Base-by-base conservation (phyloP, 2,329 filamentous ascomycete species). In the Clonostachys chloroleuca region DNA sequence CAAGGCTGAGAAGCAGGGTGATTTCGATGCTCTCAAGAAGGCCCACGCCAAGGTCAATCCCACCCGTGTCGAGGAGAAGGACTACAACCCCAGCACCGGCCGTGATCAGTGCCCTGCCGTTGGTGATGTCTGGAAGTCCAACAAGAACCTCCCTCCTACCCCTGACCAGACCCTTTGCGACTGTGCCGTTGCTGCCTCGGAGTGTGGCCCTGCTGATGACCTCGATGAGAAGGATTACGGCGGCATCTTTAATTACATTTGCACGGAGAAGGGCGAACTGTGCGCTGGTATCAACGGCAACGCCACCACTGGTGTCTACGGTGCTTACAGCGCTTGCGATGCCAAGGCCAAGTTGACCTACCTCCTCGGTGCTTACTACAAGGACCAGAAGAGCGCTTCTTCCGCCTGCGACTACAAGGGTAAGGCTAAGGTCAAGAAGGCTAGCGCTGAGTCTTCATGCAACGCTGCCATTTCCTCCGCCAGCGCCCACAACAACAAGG, bases 141-240 rank as follows among this genome's bases (percentile, higher is more conserved):
- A 78, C 51, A 74, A 77, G 40, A 73, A 71, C 49, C 88, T 99
- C 34, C 94, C 94, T 30, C 92, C 92, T 10, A 81, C 80, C 12
- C 91, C 92, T 53, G 89, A 97, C 71, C 62, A 80, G 42, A 61
- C 81, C 41, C 83, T 95, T 42, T 99, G 94, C 78, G 67, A 76
- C 49, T 99, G 94, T 81, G 96, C 96, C 89, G 78, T 81, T 65
- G 73, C 80, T 53, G 83, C 82, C 41, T 73, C 95, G 48, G 71
- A 73, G 49, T 99, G 94, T 71, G 77, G 79, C 30, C 81, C 90
- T 51, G 73, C 78, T 42, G 67, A 75, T 42, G 67, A 68, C 56
- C 70, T 90, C 20, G 70, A 77, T 53, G 64, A 72, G 44, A 74
- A 83, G 46, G 70, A 81, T 48, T 86, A 82, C 59, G 80, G 78